A percentile compares a stretch with the other conserved stretches of the same genome.
Conservation (phyloP, 768 basidiomycete genomes). For the Dictyophora rubrovolvata region DNA sequence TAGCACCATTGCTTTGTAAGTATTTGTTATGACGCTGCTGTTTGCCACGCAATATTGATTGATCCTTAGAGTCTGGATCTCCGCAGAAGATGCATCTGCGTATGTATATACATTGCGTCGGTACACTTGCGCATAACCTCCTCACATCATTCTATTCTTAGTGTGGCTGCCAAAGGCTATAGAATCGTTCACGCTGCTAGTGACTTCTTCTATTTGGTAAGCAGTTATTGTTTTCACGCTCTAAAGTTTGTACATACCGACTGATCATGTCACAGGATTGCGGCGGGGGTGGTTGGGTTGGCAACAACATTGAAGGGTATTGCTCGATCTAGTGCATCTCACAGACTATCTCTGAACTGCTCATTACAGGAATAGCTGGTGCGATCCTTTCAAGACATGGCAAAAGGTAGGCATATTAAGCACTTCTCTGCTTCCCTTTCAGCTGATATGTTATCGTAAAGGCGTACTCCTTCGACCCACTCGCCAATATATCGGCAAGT, state of each 20-base stretch:
- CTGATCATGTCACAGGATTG: conserved; percentile 36
- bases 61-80: conserved; percentile 57
- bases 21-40: conserved; percentile 6
- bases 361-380: conserved; percentile 48
- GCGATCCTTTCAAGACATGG: conserved; percentile 76
- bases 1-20: conserved; percentile 48
- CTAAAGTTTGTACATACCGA: neutral
- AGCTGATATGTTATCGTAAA: conserved; percentile 11
- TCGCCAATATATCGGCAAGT: conserved; percentile 37
- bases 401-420: conserved; percentile 37
- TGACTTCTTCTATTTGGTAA: conserved; percentile 69
- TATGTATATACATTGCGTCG: neutral
- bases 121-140: neutral
- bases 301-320: conserved; percentile 34
- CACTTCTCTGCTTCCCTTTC: conserved; percentile 11
- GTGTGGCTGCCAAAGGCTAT: conserved; percentile 50
- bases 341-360: neutral
- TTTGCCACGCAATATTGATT: conserved; percentile 3
- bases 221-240: conserved; percentile 11
- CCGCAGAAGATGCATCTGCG: conserved; percentile 45
- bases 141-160: neutral
- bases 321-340: conserved; percentile 7
- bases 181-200: conserved; percentile 58
- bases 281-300: conserved; percentile 64
- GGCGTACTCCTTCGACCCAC: conserved; percentile 65